Evolutionary conservation across 2,329 filamentous ascomycete genomes (phyloP).

Genomic region (Hortaea sp.): DNA sequence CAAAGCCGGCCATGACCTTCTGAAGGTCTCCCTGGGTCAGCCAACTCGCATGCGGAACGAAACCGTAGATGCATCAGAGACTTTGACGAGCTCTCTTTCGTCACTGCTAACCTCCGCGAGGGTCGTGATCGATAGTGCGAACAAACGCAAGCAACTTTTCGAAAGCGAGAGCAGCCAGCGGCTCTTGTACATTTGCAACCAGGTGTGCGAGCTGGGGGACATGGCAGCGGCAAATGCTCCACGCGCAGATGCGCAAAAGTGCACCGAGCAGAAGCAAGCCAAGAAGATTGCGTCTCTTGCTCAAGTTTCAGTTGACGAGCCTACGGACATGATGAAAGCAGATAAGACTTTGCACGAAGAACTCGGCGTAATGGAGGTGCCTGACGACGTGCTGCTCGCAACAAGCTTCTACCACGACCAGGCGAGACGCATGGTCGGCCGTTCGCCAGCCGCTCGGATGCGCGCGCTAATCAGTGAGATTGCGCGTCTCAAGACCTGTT

Average conservation of each 20-base stretch:
- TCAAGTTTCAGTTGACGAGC: not conserved
- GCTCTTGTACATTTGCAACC: conserved; percentile 1
- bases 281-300: not conserved
- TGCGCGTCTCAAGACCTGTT: conserved; percentile 36
- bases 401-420: conserved; percentile 17
- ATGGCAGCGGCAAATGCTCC: not conserved
- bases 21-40: conserved; percentile 24
- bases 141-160: conserved; percentile 13
- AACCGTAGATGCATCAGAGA: conserved; percentile 9
- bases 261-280: not conserved
- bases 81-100: conserved; percentile 19
- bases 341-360: conserved; percentile 16
- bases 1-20: conserved; percentile 26
- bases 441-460: conserved; percentile 33
- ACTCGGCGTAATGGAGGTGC: conserved; percentile 25
- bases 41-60: conserved; percentile 4
- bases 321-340: conserved; percentile 6
- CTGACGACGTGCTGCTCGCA: conserved; percentile 29
- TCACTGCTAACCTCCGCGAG: conserved; percentile 24
- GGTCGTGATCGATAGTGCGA: conserved; percentile 19
- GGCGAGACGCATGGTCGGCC: conserved; percentile 1
- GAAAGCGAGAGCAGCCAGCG: conserved; percentile 2
- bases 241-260: not conserved
- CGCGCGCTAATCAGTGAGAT: conserved; percentile 44
- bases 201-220: conserved; percentile 1